Conservation (phyloP, 768 basidiomycete species). For the Suillus alpinus region DNA sequence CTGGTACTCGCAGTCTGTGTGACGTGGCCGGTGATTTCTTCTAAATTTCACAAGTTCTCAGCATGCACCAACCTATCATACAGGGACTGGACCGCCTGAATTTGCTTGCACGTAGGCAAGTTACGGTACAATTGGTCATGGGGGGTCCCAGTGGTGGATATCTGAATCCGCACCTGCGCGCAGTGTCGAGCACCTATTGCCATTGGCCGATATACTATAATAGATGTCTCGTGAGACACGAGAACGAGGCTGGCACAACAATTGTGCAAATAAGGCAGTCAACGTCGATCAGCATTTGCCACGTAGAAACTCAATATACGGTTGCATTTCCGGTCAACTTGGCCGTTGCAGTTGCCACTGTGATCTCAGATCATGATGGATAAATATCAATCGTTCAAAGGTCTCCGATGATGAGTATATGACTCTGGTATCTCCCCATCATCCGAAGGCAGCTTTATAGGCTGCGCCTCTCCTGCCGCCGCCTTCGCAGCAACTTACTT, state of each 20-base stretch:
- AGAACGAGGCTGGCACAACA: neutral
- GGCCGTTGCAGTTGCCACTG: neutral
- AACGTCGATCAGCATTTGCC: neutral
- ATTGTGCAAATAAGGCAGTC: neutral
- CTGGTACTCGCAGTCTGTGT: no score
- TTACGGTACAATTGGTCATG: no score
- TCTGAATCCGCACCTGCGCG: no score
- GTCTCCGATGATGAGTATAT: conserved; percentile 1
- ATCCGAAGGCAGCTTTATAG: conserved; percentile 10
- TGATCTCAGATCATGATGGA: neutral
- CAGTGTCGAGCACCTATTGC: neutral
- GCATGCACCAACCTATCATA: no score
- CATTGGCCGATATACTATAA: neutral
- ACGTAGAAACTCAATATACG: neutral
- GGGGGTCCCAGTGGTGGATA: no score
- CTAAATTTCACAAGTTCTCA: no score
- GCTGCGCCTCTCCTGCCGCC: conserved; percentile 10
- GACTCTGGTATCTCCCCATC: conserved; percentile 26
- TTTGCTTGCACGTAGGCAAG: no score
- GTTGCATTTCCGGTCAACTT: neutral
- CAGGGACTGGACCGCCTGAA: neutral
- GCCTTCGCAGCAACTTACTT: conserved; percentile 40
- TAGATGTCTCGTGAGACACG: neutral
- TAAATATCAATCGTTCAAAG: neutral
- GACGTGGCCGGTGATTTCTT: neutral